These are phyloP conservation scores for Candida michaelii DNA, from an alignment of 805 yeast species.

Conservation along the genomic window DNA sequence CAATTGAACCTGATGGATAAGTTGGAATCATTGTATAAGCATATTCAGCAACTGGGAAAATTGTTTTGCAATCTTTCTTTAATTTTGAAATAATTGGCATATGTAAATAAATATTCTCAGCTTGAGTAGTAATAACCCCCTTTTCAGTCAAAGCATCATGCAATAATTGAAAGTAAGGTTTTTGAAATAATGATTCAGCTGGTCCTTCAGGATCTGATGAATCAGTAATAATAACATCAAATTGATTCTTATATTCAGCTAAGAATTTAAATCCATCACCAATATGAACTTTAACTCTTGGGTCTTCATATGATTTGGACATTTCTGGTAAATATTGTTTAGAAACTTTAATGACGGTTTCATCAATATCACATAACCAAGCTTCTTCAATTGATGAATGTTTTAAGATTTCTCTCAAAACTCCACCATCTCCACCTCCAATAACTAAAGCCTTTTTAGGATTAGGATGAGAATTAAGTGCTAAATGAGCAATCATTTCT, in stretches of 20 bases:
- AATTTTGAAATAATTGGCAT: constrained; percentile 78
- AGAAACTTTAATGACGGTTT: constrained; percentile 82
- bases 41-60: constrained; percentile 90
- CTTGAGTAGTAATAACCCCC: constrained; percentile 93
- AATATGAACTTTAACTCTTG: constrained; percentile 85
- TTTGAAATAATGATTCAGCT: constrained; percentile 90
- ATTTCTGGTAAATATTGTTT: constrained; percentile 85
- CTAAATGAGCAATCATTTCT: constrained; percentile 96
- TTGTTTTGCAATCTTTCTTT: constrained; percentile 75
- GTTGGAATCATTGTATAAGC: constrained; percentile 94
- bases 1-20: constrained; percentile 95
- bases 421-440: constrained; percentile 99
- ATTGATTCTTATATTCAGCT: constrained; percentile 76
- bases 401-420: constrained; percentile 89
- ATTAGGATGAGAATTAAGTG: constrained; percentile 88
- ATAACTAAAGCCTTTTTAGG: constrained; percentile 92
- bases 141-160: constrained; percentile 85
- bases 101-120: constrained; percentile 93
- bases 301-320: constrained; percentile 81
- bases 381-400: constrained; percentile 86
- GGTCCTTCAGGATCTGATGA: constrained; percentile 99
- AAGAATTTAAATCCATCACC: constrained; percentile 98
- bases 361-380: constrained; percentile 92
- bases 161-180: constrained; percentile 83
- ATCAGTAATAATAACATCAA: constrained; percentile 95